Evolutionary conservation across 495 filamentous ascomycete genomes (phyloP).

Genomic region (Penicillium ucsense): DNA sequence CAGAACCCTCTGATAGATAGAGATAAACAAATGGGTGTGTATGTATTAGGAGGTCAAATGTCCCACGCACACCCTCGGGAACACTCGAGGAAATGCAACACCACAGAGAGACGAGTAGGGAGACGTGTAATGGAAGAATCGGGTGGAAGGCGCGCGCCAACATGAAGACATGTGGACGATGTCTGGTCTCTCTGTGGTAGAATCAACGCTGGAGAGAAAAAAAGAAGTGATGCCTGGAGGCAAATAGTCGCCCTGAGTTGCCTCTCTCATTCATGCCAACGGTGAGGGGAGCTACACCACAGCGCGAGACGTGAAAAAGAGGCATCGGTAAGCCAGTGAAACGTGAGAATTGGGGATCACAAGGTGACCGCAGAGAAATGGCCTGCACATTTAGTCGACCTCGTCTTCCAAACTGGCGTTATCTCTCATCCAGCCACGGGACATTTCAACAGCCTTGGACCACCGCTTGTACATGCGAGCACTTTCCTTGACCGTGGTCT

Average conservation of each 20-base stretch:
- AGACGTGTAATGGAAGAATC: background rate
- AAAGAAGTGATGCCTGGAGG: background rate
- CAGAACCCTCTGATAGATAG: constrained; percentile 16
- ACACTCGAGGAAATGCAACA: background rate
- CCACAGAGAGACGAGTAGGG: background rate
- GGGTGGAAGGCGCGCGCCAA: no score
- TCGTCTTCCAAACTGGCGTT: constrained; percentile 27
- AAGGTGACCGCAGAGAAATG: no score
- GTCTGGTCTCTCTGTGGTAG: background rate
- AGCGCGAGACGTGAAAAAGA: no score
- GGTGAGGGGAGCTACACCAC: no score
- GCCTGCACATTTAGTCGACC: constrained; percentile 13
- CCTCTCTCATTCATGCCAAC: no score
- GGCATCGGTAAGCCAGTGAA: no score
- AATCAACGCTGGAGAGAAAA: background rate
- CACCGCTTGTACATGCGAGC: constrained; percentile 66
- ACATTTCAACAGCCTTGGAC: constrained; percentile 85
- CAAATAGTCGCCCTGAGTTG: no score
- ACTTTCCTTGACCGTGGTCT: constrained; percentile 50
- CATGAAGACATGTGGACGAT: no score
- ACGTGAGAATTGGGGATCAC: no score
- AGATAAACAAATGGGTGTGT: constrained; percentile 10
- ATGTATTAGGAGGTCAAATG: background rate
- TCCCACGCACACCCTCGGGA: no score
- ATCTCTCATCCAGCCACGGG: constrained; percentile 65